Conservation (phyloP, 2,329 filamentous ascomycete genomes). For the Ceratocystiopsis brevicomis region DNA sequence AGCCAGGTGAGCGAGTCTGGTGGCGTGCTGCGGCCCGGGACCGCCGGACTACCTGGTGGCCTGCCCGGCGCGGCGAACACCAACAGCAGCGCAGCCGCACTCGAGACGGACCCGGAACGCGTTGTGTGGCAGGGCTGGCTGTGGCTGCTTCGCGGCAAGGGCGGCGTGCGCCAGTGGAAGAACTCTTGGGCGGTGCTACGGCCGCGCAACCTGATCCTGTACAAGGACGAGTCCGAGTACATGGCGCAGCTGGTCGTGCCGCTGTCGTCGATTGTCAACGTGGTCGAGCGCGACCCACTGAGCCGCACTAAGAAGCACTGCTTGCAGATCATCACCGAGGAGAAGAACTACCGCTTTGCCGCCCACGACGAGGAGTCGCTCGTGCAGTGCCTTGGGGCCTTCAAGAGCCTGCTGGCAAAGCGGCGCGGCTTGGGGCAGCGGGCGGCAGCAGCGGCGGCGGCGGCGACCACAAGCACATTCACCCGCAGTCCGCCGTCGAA, state of each 20-base stretch:
- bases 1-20: constrained; percentile 41
- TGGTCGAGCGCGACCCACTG: constrained; percentile 78
- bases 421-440: constrained; percentile 43
- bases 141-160: constrained; percentile 63
- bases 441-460: constrained; percentile 16
- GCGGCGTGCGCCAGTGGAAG: constrained; percentile 83
- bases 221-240: constrained; percentile 88
- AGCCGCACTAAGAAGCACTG: constrained; percentile 72
- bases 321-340: constrained; percentile 83
- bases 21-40: not conserved
- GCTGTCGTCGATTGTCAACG: constrained; percentile 64
- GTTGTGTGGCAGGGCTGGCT: constrained; percentile 91
- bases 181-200: constrained; percentile 83
- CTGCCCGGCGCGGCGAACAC: not conserved
- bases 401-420: constrained; percentile 70
- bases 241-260: constrained; percentile 66
- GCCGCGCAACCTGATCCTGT: constrained; percentile 66
- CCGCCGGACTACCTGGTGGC: no score
- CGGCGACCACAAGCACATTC: not conserved
- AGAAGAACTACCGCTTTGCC: constrained; percentile 65
- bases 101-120: constrained; percentile 53
- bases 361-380: constrained; percentile 65
- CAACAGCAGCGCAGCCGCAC: constrained; percentile 16
- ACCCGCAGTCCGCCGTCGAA: no score
- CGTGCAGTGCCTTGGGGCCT: constrained; percentile 68